Evolutionary conservation across 2,329 filamentous ascomycete genomes (phyloP).

Genomic region (Kalaharituber pfeilii): DNA sequence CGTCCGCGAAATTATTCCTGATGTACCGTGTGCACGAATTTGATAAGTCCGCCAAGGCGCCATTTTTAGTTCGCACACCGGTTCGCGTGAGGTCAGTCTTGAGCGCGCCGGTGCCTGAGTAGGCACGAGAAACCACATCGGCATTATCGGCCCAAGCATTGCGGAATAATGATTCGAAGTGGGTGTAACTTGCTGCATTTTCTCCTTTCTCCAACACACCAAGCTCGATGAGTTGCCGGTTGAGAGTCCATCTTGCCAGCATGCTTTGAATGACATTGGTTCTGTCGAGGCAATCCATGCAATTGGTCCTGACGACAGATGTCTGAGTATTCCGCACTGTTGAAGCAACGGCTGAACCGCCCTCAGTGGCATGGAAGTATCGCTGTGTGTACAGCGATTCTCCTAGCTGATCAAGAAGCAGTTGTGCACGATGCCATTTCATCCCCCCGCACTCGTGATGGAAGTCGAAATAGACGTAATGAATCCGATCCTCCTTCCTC

Average conservation of each 20-base stretch:
- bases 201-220: conserved; percentile 62
- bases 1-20: conserved; percentile 86
- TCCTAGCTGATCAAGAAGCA: conserved; percentile 66
- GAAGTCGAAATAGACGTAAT: conserved; percentile 98
- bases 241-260: conserved; percentile 76
- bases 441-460: conserved; percentile 94
- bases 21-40: conserved; percentile 82
- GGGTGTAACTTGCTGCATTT: conserved; percentile 50
- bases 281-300: conserved; percentile 96
- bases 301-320: conserved; percentile 89
- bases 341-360: conserved; percentile 51
- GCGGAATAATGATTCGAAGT: conserved; percentile 72
- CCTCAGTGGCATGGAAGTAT: conserved; percentile 86
- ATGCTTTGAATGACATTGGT: conserved; percentile 98
- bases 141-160: conserved; percentile 90
- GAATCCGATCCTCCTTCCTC: conserved; percentile 61
- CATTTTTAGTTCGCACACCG: conserved; percentile 68
- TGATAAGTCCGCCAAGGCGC: conserved; percentile 68
- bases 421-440: conserved; percentile 76
- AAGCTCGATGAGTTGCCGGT: conserved; percentile 71
- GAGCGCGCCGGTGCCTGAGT: conserved; percentile 88
- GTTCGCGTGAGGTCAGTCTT: conserved; percentile 98
- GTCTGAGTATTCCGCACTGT: conserved; percentile 63
- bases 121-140: conserved; percentile 79
- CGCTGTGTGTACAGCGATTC: conserved; percentile 60